A percentile compares a stretch with the other conserved stretches of the same genome.
These are phyloP conservation scores for Trypanosoma avium DNA, from an alignment of 208 protist genomes.

Conservation along the genomic window DNA sequence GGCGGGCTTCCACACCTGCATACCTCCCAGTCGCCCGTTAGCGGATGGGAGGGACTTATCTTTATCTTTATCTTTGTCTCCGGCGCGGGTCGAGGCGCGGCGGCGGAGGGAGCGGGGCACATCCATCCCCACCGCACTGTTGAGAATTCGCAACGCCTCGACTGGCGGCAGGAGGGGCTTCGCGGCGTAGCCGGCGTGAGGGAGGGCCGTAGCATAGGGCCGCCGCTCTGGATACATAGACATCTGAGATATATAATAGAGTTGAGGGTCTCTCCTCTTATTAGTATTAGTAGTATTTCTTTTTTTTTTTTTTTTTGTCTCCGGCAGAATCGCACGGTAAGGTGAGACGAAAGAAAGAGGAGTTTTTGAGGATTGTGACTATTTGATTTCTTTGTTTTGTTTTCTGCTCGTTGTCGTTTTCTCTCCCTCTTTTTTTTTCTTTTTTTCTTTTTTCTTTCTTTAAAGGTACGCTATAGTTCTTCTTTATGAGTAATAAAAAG, in stretches of 20 bases:
- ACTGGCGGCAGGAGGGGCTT: conserved; percentile 51
- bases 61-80: too few relatives aligned
- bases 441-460: neutral
- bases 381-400: neutral
- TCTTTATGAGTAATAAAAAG: neutral
- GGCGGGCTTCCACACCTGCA: conserved; percentile 21
- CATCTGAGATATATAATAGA: neutral
- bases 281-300: conserved; percentile 19
- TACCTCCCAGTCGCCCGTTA: too few relatives aligned
- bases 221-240: conserved; percentile 65
- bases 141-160: conserved; percentile 61
- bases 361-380: too few relatives aligned
- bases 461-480: neutral
- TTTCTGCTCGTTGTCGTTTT: neutral
- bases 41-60: neutral
- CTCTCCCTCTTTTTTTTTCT: conserved; percentile 1
- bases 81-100: neutral
- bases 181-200: conserved; percentile 61
- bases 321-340: too few relatives aligned
- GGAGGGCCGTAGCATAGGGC: conserved; percentile 59
- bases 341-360: too few relatives aligned
- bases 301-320: conserved; percentile 19
- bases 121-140: conserved; percentile 58
- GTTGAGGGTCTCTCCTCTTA: conserved; percentile 11
- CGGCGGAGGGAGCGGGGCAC: conserved; percentile 21